Evolutionary conservation across 352 stramenopile genomes (phyloP).

Genomic region (Globisporangium splendens): DNA sequence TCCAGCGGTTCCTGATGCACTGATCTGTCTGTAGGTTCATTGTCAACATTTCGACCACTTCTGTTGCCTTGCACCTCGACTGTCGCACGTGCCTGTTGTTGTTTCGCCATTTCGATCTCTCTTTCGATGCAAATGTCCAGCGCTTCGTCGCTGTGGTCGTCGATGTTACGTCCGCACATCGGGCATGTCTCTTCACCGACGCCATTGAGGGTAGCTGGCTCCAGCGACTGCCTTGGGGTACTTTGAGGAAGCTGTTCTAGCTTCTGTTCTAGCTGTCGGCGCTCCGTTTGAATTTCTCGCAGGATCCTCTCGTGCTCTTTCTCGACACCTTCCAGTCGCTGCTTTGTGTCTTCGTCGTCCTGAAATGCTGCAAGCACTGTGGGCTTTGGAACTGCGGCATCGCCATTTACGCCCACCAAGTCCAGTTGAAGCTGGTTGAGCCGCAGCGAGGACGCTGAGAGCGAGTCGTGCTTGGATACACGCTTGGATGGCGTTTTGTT

Average conservation of each 20-base stretch:
- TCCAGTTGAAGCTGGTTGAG: constrained; percentile 35
- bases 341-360: constrained; percentile 7
- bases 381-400: constrained; percentile 5
- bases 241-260: constrained; percentile 8
- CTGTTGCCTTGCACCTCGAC: not conserved
- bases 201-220: not conserved
- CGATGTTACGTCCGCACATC: constrained; percentile 16
- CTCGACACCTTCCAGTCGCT: constrained; percentile 6
- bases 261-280: constrained; percentile 13
- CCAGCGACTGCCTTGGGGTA: not conserved
- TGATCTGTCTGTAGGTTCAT: not conserved
- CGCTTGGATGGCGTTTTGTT: not conserved
- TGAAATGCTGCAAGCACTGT: constrained; percentile 18
- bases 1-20: not conserved
- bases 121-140: constrained; percentile 17
- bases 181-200: constrained; percentile 9
- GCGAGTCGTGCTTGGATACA: not conserved
- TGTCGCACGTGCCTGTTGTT: not conserved
- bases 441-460: constrained; percentile 11
- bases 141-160: constrained; percentile 15
- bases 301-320: constrained; percentile 13
- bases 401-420: constrained; percentile 11
- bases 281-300: constrained; percentile 15
- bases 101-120: constrained; percentile 9
- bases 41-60: not conserved